Evolutionary conservation across 1,284 basidiomycete genomes (phyloP).

Genomic region (Ceraceosorus guamensis): DNA sequence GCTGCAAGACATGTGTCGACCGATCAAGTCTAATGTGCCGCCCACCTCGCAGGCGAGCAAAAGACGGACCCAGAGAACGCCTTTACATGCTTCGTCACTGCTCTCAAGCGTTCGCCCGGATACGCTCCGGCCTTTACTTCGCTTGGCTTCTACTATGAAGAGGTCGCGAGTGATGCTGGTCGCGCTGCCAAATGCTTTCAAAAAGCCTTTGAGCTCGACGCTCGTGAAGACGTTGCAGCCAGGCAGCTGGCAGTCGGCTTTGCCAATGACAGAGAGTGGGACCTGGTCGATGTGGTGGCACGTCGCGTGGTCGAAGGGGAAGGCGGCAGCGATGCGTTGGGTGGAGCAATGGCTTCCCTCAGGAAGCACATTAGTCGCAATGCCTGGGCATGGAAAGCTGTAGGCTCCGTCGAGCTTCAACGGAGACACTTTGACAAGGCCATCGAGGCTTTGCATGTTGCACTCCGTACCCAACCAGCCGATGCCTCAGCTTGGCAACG

Average conservation of each 20-base stretch:
- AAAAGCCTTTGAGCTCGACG: slow-evolving; percentile 94
- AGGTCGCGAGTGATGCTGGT: slow-evolving; percentile 63
- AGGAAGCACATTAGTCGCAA: slow-evolving; percentile 56
- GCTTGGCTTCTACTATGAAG: slow-evolving; percentile 80
- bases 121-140: slow-evolving; percentile 91
- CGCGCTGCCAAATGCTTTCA: slow-evolving; percentile 94
- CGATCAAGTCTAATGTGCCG: too few species aligned
- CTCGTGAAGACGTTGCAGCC: slow-evolving; percentile 78
- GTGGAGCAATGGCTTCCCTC: slow-evolving; percentile 14
- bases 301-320: slow-evolving; percentile 78
- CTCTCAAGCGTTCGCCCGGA: slow-evolving; percentile 67
- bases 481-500: slow-evolving; percentile 79
- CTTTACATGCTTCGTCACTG: slow-evolving; percentile 66
- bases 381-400: slow-evolving; percentile 96
- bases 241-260: slow-evolving; percentile 76
- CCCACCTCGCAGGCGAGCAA: slow-evolving; percentile 20
- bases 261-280: slow-evolving; percentile 90
- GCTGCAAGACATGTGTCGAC: too few species aligned
- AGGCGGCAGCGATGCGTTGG: slow-evolving; percentile 31
- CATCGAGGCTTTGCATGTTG: slow-evolving; percentile 79
- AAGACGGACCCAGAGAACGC: slow-evolving; percentile 32
- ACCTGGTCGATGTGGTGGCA: slow-evolving; percentile 86
- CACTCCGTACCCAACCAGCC: slow-evolving; percentile 69
- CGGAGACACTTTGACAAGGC: slow-evolving; percentile 68
- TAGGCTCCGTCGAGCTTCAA: slow-evolving; percentile 79